Base-by-base conservation (phyloP, 2,329 filamentous ascomycete species). In the Diaporthe humulicola region DNA sequence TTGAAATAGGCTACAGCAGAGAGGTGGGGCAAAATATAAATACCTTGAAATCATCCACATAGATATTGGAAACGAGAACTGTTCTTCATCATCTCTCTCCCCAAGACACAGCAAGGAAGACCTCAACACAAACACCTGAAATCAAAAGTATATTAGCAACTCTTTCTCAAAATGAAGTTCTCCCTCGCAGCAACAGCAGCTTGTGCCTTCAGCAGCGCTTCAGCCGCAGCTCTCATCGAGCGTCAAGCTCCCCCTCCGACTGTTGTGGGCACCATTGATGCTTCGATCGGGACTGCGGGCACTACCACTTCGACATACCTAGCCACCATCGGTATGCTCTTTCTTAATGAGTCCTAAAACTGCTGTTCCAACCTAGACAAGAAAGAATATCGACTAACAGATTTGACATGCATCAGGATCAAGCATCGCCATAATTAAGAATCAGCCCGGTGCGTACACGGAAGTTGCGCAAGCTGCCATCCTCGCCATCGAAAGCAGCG, bases 151-250 rank as follows among this genome's bases (percentile, higher is more conserved):
- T 25, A 3, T 10, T 25, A 19, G 4, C 42, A 36, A 57, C 10
- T 36, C 19, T n/a, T 6, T 9, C 22, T 67, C 45, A 67, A 52
- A n/a, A 67, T 67, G 61, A 67, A 67, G 61, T 67, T 67, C 30
- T 67, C 14, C 14, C 22, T 50, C 30, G 61, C 42, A 50, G 61
- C 61, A 50, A 25, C 45, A 19, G 45, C 45, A 48, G 22, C 50
- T 38, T 67, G 2, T 25, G 61, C 61, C 30, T 30, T 67, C 14
- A 52, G 19, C 61, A 25, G 61, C 61, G 22, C 14, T 14, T 50
- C 61, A 5, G 45, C 61, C 2, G 42, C 45, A 7, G 19, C 61
- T 36, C 14, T n/a, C 22, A 50, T 67, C 42, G 42, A 67, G 22
- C 19, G 28, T 22, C 61, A 33, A n/a, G 30, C 10, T 25, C n/a